Evolutionary conservation across 148 eudicot species (phyloP).

Genomic region (Rhododendron simsii): DNA sequence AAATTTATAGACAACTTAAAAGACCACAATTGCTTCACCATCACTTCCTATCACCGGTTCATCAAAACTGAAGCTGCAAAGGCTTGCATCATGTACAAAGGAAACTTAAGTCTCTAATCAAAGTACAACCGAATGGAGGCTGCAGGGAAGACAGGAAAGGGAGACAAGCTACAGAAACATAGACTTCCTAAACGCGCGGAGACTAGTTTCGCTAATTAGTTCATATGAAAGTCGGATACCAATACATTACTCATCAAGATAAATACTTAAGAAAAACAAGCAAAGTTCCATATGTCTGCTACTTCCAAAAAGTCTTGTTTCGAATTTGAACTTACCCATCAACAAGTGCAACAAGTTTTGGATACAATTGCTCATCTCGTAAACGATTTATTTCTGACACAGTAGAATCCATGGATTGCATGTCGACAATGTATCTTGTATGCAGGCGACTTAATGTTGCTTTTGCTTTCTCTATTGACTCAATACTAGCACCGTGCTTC

Average conservation of each 20-base stretch:
- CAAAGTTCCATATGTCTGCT: not conserved
- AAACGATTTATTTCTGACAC: conserved; percentile 86
- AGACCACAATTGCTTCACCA: not conserved
- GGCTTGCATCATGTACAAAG: not conserved
- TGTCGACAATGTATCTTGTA: conserved; percentile 96
- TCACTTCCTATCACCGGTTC: conserved; percentile 1
- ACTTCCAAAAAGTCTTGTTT: not conserved
- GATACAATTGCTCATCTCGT: conserved; percentile 89
- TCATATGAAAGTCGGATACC: not conserved
- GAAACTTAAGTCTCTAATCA: not conserved
- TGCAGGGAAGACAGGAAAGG: not conserved
- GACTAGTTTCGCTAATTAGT: not conserved
- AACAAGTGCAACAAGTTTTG: conserved; percentile 82
- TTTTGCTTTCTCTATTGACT: conserved; percentile 87
- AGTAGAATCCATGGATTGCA: conserved; percentile 98
- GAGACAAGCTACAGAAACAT: not conserved
- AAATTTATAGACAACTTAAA: not conserved
- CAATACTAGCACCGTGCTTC: conserved; percentile 62
- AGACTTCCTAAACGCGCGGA: not conserved
- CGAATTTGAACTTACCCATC: conserved; percentile 61
- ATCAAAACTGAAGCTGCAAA: not conserved
- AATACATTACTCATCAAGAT: not conserved
- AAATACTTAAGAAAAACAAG: not conserved
- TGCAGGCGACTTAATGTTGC: conserved; percentile 91
- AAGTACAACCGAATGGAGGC: not conserved